Conservation (phyloP, 2,329 filamentous ascomycete genomes). For the Bipolaris cookei region DNA sequence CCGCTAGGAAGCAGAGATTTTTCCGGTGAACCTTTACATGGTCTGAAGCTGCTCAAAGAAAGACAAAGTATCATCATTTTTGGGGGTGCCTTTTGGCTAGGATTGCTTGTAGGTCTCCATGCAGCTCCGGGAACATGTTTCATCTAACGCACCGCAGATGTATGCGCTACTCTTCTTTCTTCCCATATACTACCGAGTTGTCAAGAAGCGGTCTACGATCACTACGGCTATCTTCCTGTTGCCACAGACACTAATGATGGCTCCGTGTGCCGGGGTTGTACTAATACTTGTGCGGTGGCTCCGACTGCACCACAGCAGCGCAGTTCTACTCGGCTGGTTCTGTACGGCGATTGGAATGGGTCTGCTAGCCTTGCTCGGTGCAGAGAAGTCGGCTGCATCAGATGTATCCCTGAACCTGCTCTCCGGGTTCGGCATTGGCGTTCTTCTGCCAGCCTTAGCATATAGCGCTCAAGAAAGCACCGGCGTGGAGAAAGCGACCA, state of each 20-base stretch:
- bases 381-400: background rate
- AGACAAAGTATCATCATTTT: background rate
- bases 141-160: background rate
- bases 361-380: background rate
- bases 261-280: background rate
- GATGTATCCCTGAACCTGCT: no score
- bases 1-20: background rate
- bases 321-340: background rate
- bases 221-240: background rate
- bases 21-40: background rate
- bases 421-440: background rate
- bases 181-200: background rate
- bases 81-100: background rate
- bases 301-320: background rate
- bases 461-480: background rate
- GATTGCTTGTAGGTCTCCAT: background rate
- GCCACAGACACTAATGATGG: background rate
- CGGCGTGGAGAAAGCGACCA: background rate
- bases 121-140: background rate
- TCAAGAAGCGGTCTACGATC: background rate
- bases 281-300: background rate
- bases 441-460: conserved; percentile 1
- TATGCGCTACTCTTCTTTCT: conserved; percentile 2
- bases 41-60: background rate
- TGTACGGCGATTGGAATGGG: background rate